Base-by-base conservation (phyloP, 768 basidiomycete species). In the Kwoniella heveanensis region DNA sequence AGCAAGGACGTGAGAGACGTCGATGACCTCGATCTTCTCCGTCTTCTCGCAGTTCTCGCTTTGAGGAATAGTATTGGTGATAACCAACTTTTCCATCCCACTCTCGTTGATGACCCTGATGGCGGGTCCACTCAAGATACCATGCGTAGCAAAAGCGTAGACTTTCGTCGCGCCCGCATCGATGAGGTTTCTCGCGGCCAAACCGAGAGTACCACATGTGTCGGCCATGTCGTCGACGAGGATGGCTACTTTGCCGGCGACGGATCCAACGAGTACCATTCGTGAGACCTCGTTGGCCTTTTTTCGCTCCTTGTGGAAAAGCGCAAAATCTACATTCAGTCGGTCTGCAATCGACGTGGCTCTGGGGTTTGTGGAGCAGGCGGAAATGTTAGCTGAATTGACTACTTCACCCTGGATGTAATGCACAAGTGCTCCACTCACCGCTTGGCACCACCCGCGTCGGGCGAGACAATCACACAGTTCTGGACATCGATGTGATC, bases 211-310 rank as follows among this genome's bases (percentile, higher is more conserved):
- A 37, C 83, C 85, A 13, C 94, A 95, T 5, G 91, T 92, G 78
- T 99, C 96, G 74, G 96, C 89, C 95, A 99, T 98, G 77, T 99
- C 96, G 79, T 99, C 96, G 32, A 99, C 91, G 50, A 99, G 85
- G 75, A 99, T 91, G 39, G 91, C 93, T 57, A 93, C 85, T 90
- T 96, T 97, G 83, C 88, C 92, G 67, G 84, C 85, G 60, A 98
- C 96, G 74, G 92, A 89, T 12, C 96, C 96, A 62, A 99, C 95
- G 56, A 99, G 84, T 44, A 98, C 85, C 80, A 98, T 82, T 46
- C 81, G 74, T 1, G 77, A 77, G 64, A 79, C 80, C 57, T 81
- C 81, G 62, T 80, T 81, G 25, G 86, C 89, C 65, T 87, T 85
- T 68, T 88, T 88, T 12, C 92, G 87, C 77, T 93, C 91, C 73